Base-by-base conservation (phyloP, 108 stramenopile genomes). In the Skeletonema potamos region DNA sequence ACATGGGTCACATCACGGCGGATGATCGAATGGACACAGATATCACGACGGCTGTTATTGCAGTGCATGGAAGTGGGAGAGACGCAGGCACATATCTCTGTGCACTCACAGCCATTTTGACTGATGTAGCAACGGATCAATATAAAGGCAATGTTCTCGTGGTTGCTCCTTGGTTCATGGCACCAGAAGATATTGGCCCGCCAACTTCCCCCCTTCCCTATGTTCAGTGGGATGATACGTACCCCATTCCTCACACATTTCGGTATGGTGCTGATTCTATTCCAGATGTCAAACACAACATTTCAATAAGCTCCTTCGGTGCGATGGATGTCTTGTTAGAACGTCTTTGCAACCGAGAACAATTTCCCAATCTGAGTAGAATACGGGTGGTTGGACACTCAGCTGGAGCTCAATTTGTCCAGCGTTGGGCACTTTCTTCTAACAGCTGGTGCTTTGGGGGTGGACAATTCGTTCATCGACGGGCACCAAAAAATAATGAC, bases 361-460 rank as follows among this genome's bases (percentile, higher is more conserved):
- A 56, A 12, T 87, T 86, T 77, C 91, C 90, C 1, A 66, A 71
- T 29, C 63, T 91, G 64, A 41, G 79, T 63, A 64, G 65, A 9
- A 76, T 95, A 20, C 76, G 87, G 8, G 76, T 92, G 2, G 86
- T 84, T 7, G 94, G 94, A 12, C 94, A 95, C 81, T 89, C 88
- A 15, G 91, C 94, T 13, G 91, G 94, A 18, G 94, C 90, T 5
- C 94, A 95, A 73, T 70, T 86, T 15, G 69, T 83, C 0, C 94
- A 95, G 17, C 82, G 94, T n/a, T 95, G 91, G 90, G 87, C 89
- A 26, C 54, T 95, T 3, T 80, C 86, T 2, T 91, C 94, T 17
- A 77, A 76, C 54, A 86, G 70, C 64, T 70, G 73, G 72, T 77
- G 77, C 30, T 76, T 78, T 54, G 66, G 68, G 29, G 73, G 68